These are phyloP conservation scores for Gossypium gossypioides DNA, from an alignment of 441 rosid genomes.

Conservation along the genomic window DNA sequence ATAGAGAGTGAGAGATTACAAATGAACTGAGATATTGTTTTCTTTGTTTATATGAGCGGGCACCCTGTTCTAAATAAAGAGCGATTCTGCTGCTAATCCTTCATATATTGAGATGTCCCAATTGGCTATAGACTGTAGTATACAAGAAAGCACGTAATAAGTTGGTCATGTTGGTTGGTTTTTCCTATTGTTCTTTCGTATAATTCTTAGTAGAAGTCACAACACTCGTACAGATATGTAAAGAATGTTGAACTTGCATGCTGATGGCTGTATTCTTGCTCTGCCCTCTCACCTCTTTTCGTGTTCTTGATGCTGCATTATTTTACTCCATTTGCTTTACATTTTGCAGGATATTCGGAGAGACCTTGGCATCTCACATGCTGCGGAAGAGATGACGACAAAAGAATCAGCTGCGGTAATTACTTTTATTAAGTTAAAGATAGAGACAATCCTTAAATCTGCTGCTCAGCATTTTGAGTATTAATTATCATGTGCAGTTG, in stretches of 20 bases:
- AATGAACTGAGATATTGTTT: background rate
- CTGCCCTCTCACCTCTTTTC: background rate
- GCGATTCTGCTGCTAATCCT: background rate
- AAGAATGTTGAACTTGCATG: background rate
- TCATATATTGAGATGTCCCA: background rate
- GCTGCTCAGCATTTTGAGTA: background rate
- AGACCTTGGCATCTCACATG: slow-evolving; percentile 45
- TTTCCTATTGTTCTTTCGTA: background rate
- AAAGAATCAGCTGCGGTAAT: slow-evolving; percentile 29
- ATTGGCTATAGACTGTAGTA: background rate
- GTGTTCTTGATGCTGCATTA: background rate
- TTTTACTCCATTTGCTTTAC: background rate
- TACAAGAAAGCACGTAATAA: background rate
- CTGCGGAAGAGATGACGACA: slow-evolving; percentile 28
- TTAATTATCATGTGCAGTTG: slow-evolving; percentile 16
- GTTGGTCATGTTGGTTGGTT: background rate
- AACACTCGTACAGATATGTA: background rate
- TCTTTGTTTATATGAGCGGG: background rate
- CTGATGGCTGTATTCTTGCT: background rate
- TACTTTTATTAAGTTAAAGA: background rate
- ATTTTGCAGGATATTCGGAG: slow-evolving; percentile 45
- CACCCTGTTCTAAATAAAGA: background rate
- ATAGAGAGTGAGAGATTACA: background rate
- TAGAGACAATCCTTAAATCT: background rate
- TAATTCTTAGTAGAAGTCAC: background rate